These are phyloP conservation scores for Hericium erinaceus DNA, from an alignment of 768 basidiomycete genomes.

Conservation along the genomic window DNA sequence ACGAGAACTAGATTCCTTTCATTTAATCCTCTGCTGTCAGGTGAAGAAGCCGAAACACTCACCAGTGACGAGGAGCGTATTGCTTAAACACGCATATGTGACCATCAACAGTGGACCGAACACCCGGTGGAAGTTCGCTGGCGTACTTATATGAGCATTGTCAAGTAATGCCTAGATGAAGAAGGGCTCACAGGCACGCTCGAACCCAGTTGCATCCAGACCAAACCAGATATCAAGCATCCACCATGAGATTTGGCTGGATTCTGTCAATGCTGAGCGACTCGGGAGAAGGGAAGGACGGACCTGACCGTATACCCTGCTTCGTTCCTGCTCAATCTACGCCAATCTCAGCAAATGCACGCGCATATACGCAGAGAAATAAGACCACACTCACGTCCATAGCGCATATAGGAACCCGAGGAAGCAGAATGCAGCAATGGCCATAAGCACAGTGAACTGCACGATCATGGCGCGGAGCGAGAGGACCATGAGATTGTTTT, in stretches of 20 bases:
- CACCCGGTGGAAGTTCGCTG: slow-evolving; percentile 71
- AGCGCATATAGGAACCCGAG: slow-evolving; percentile 88
- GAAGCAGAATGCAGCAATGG: slow-evolving; percentile 85
- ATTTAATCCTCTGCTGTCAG: background rate
- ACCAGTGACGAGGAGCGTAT: slow-evolving; percentile 88
- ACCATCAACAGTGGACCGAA: slow-evolving; percentile 91
- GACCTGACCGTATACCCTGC: slow-evolving; percentile 38
- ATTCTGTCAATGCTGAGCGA: background rate
- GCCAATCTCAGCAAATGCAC: background rate
- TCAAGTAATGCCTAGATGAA: background rate
- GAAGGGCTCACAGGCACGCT: slow-evolving; percentile 56
- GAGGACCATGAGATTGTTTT: slow-evolving; percentile 71
- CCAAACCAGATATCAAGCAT: slow-evolving; percentile 93
- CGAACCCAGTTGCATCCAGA: slow-evolving; percentile 87
- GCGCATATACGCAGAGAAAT: background rate
- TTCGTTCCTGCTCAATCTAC: slow-evolving; percentile 53
- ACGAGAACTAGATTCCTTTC: slow-evolving; percentile 7
- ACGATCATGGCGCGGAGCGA: slow-evolving; percentile 87
- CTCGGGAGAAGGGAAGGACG: background rate
- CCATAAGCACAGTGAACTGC: slow-evolving; percentile 79
- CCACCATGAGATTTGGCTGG: slow-evolving; percentile 81
- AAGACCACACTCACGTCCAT: slow-evolving; percentile 63
- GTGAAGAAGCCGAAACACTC: slow-evolving; percentile 10
- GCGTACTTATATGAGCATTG: slow-evolving; percentile 5
- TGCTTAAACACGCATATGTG: slow-evolving; percentile 84